These are phyloP conservation scores for Hirschioporus abietinus DNA, from an alignment of 768 basidiomycete genomes.

Conservation along the genomic window DNA sequence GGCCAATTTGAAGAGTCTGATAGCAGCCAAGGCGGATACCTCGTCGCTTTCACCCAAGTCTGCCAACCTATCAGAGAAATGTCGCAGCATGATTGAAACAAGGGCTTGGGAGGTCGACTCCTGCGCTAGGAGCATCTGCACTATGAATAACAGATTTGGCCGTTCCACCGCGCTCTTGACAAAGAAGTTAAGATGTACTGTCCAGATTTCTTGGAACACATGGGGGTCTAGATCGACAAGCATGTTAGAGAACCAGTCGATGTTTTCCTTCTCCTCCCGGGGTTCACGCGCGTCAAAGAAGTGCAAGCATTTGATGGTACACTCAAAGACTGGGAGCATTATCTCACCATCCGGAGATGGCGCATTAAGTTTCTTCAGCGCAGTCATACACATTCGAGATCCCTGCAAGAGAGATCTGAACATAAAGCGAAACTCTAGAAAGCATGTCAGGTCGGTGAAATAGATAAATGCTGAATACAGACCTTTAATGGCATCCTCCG, in stretches of 20 bases:
- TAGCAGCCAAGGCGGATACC: conserved; percentile 72
- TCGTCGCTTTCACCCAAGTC: conserved; percentile 83
- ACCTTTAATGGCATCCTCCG: conserved; percentile 81
- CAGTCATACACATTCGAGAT: conserved; percentile 71
- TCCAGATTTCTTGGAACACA: conserved; percentile 96
- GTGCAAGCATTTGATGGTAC: conserved; percentile 77
- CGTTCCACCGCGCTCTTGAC: conserved; percentile 75
- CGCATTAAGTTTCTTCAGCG: conserved; percentile 75
- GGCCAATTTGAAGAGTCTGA: conserved; percentile 93
- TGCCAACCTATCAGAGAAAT: conserved; percentile 77
- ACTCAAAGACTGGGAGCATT: conserved; percentile 83
- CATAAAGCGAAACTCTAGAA: conserved; percentile 74
- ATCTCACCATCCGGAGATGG: conserved; percentile 79
- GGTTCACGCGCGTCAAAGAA: conserved; percentile 66
- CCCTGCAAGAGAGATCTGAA: conserved; percentile 88
- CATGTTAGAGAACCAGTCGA: conserved; percentile 75
- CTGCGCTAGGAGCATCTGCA: conserved; percentile 76
- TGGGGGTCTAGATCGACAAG: conserved; percentile 82
- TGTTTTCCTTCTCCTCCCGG: conserved; percentile 67
- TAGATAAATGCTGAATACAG: conserved; percentile 18
- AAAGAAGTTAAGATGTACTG: conserved; percentile 86
- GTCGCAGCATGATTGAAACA: conserved; percentile 82
- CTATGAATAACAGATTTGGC: conserved; percentile 74
- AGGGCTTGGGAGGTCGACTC: conserved; percentile 75
- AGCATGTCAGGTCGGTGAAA: not conserved